A percentile compares a stretch with the other conserved stretches of the same genome.
These are phyloP conservation scores for Ustulina deusta DNA, from an alignment of 2,329 filamentous ascomycete genomes.

Conservation along the genomic window DNA sequence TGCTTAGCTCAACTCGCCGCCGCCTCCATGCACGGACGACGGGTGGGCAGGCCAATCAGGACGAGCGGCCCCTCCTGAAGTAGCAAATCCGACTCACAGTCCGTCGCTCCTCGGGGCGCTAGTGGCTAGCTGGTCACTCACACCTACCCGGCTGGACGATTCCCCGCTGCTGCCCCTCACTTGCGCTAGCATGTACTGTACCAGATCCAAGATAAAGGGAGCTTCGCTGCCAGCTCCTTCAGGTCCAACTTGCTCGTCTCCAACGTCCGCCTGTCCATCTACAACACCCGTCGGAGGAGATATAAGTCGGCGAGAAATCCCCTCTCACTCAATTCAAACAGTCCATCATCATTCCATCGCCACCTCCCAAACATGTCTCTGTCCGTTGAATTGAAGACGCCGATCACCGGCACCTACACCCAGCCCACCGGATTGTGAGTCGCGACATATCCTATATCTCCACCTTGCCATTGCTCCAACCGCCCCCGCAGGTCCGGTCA, in stretches of 20 bases:
- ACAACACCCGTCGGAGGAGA: slow-evolving; percentile 11
- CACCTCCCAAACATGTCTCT: slow-evolving; percentile 57
- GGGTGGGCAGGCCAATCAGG: slow-evolving; percentile 21
- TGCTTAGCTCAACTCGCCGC: neutral
- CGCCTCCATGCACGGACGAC: neutral
- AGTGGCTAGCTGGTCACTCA: slow-evolving; percentile 8
- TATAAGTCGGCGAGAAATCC: neutral
- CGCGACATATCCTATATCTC: neutral
- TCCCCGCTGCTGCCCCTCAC: slow-evolving; percentile 11
- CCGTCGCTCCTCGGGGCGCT: slow-evolving; percentile 16
- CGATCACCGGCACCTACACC: slow-evolving; percentile 69
- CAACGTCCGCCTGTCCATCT: slow-evolving; percentile 7
- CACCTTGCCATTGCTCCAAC: neutral
- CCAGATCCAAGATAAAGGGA: slow-evolving; percentile 35
- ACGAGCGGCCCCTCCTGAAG: slow-evolving; percentile 16
- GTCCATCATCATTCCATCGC: slow-evolving; percentile 6
- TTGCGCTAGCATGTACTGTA: slow-evolving; percentile 6
- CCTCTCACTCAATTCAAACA: neutral
- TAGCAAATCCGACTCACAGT: slow-evolving; percentile 22
- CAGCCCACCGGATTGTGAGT: slow-evolving; percentile 73
- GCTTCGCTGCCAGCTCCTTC: slow-evolving; percentile 21
- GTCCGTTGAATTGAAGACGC: slow-evolving; percentile 74
- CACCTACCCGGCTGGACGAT: slow-evolving; percentile 33
- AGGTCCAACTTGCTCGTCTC: neutral
- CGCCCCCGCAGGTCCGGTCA: neutral